Percentiles rank a stretch among this genome's conserved stretches.
Evolutionary conservation across 2,329 filamentous ascomycete species (phyloP).

Genomic region (Diaporthe capsici): DNA sequence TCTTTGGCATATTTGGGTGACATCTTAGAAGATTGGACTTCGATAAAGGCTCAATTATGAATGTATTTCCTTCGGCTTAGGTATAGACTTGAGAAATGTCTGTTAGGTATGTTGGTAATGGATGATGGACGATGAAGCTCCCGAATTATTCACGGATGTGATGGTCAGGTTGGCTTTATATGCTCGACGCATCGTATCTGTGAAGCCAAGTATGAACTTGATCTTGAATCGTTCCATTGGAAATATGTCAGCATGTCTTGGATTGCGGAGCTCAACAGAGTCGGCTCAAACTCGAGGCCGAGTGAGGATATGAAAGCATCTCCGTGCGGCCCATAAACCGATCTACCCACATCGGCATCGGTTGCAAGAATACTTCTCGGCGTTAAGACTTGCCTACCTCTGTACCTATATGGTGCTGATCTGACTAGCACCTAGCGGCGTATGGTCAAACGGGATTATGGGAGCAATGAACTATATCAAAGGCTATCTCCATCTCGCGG

Average conservation of each 20-base stretch:
- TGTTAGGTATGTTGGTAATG: not conserved
- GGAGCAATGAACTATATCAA: not conserved
- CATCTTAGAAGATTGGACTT: constrained; percentile 4
- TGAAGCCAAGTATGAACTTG: not conserved
- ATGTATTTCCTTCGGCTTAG: not conserved
- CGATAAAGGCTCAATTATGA: too few species aligned
- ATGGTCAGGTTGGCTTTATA: constrained; percentile 4
- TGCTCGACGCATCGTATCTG: not conserved
- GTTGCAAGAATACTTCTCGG: not conserved
- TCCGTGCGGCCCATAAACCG: not conserved
- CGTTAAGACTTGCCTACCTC: constrained; percentile 1
- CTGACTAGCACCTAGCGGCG: not conserved
- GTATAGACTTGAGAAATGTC: not conserved
- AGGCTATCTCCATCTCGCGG: constrained; percentile 5
- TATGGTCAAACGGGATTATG: not conserved
- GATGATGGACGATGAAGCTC: not conserved
- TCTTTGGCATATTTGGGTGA: constrained; percentile 42
- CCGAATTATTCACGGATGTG: not conserved
- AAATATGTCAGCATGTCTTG: not conserved
- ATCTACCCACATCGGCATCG: not conserved
- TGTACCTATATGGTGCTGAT: not conserved
- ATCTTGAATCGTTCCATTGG: not conserved
- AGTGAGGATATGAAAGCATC: not conserved
- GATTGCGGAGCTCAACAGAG: not conserved
- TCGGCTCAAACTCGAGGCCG: constrained; percentile 19